Base-by-base conservation (phyloP, 2,329 filamentous ascomycete genomes). In the Decorospora gaudefroyi region DNA sequence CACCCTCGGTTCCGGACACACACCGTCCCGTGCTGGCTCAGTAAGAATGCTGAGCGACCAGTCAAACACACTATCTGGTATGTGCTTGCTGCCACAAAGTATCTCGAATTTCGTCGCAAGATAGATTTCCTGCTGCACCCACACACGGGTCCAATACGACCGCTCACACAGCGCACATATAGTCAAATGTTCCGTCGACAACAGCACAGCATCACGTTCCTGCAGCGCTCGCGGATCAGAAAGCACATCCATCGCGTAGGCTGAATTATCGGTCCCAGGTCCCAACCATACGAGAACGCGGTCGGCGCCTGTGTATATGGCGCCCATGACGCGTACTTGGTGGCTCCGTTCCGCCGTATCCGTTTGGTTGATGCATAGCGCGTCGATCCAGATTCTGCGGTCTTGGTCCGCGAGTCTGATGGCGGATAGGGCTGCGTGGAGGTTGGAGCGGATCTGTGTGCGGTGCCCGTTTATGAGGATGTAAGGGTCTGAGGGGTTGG, bases 261-360 rank as follows among this genome's bases (percentile, higher is more conserved):
- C 29, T 2, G 19, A 34, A 6, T 15, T 17, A 8, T 40, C 35
- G 17, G 16, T 18, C 17, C 36, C 17, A 1, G n/a, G 18, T 9
- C 43, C 37, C 3, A 46, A 26, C 29, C 31, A 46, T 7, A 37
- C 21, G 8, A 41, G 3, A 10, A 46, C 43, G 12, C 25, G 18
- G 8, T 21, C n/a, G 10, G 42, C 42, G 16, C 16, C 13, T 3
- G 4, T 11, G 16, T 32, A 32, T 4, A 32, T 32, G 6, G 9
- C 29, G 5, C 29, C 15, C 29, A 32, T 32, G 15, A 32, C n/a
- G 15, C 12, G 15, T 18, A 32, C 29, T 32, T 32, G 29, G n/a
- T 32, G 29, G 11, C n/a, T 32, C 3, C 29, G 15, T 10, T 32
- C 29, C 18, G 10, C 13, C 3, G 7, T 32, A 10, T 32, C 6